phyloP scores from a whole-genome alignment of 73 alveolate species.

The Paramecium bursaria region DNA sequence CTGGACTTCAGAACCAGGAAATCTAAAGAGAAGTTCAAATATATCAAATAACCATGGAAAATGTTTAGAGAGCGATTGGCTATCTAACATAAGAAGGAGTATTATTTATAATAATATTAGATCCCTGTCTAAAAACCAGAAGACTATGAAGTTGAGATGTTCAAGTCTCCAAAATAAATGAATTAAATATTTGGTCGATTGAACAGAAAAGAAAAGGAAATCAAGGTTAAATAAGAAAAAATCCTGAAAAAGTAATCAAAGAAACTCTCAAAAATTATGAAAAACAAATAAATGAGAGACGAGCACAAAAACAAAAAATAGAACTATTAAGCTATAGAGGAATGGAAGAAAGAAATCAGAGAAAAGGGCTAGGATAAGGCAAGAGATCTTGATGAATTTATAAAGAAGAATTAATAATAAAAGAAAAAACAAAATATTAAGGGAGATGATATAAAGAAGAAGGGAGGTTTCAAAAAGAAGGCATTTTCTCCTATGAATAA shows the following conservation, averaged over 20 bases:
- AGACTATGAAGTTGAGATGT: constrained; percentile 51
- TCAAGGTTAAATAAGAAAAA: constrained; percentile 36
- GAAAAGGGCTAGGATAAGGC: constrained; percentile 59
- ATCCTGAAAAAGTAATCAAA: constrained; percentile 21
- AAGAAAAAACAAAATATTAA: background rate
- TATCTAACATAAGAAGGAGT: constrained; percentile 59
- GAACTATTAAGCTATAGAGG: constrained; percentile 20
- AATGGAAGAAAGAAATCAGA: constrained; percentile 53
- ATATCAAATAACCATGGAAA: constrained; percentile 18
- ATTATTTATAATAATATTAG: constrained; percentile 8
- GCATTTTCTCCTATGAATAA: background rate
- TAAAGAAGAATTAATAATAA: background rate
- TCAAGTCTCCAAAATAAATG: constrained; percentile 41
- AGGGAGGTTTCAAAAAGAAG: constrained; percentile 8
- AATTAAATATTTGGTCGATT: background rate
- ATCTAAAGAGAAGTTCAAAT: constrained; percentile 46
- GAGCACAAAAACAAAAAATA: constrained; percentile 36
- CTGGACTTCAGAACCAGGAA: constrained; percentile 17
- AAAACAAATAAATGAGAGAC: constrained; percentile 45
- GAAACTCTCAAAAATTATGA: constrained; percentile 29
- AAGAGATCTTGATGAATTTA: constrained; percentile 37
- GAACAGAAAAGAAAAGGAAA: constrained; percentile 6
- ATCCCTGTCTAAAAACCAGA: constrained; percentile 51
- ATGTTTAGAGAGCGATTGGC: constrained; percentile 35
- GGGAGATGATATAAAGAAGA: background rate